These are phyloP conservation scores for Alternaria arbusti DNA, from an alignment of 2,329 filamentous ascomycete genomes.

Conservation along the genomic window DNA sequence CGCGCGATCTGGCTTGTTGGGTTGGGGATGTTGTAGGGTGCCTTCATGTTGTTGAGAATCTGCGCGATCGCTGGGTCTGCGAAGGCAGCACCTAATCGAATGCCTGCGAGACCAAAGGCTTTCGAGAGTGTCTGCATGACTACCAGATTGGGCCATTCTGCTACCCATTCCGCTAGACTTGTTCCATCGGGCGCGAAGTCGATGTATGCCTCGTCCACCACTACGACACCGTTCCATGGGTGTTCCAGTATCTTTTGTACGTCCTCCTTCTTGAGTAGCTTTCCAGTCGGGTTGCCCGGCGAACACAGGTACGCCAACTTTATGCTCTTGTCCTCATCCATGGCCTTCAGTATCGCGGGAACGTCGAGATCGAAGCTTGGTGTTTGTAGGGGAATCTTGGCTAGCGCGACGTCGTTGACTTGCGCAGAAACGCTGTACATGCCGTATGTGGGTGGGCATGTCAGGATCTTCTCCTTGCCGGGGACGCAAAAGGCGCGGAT, in stretches of 20 bases:
- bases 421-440: conserved; percentile 97
- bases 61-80: conserved; percentile 74
- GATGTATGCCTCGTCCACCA: conserved; percentile 95
- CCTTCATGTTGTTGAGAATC: conserved; percentile 90
- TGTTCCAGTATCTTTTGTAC: conserved; percentile 78
- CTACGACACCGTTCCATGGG: conserved; percentile 93
- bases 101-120: conserved; percentile 93
- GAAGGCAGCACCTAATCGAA: conserved; percentile 87
- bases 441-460: conserved; percentile 95
- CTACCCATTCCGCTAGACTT: conserved; percentile 88
- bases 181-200: conserved; percentile 84
- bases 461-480: conserved; percentile 86
- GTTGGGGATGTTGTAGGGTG: conserved; percentile 93
- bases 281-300: conserved; percentile 91
- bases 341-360: conserved; percentile 69
- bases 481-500: conserved; percentile 92
- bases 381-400: conserved; percentile 82
- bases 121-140: conserved; percentile 99
- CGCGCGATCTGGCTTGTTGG: conserved; percentile 83
- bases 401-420: conserved; percentile 87
- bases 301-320: conserved; percentile 94
- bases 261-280: conserved; percentile 76
- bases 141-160: conserved; percentile 91
- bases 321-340: conserved; percentile 70
- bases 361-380: conserved; percentile 75